Base-by-base conservation (phyloP, 108 stramenopile genomes). In the Chaetoceros tenuissimus region DNA sequence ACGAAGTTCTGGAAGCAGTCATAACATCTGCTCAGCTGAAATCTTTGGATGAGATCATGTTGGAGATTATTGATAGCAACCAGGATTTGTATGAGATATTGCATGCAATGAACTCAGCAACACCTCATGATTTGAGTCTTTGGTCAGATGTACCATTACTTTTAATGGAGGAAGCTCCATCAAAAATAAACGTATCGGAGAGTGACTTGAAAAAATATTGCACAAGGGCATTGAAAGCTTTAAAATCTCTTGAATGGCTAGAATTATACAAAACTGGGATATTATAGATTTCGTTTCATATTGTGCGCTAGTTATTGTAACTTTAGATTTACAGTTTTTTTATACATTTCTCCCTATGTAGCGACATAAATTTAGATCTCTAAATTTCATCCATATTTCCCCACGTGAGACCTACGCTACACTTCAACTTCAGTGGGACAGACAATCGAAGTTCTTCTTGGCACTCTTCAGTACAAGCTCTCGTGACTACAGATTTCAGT, bases 11-110 rank as follows among this genome's bases (percentile, higher is more conserved):
- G 5, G 67, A 68, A 49, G 26, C 21, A 20, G 88, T 86, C 87
- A 78, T 92, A 43, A 79, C 80, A 51, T 56, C 61, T 22, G 84
- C 91, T 20, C 86, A 83, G 53, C 19, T 57, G 24, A 59, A 73
- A 57, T 77, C 82, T 19, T 59, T 88, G 17, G 82, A 80, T 28
- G 91, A 92, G 54, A 86, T 92, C 48, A 87, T 87, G 67, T 71
- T 92, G 25, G 85, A 88, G 56, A 74, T 88, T 55, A 78, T 87
- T 46, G 91, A 88, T 59, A 69, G 69, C 47, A 74, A 80, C 67
- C 53, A 86, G 28, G 72, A 73, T 46, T 82, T 76, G 3, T 66
- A 77, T 0, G 77, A 79, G 47, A 29, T 70, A 16, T 61, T 92
- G 55, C 46, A 30, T 13, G 71, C 76, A 3, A 83, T 84, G 2